These are phyloP conservation scores for Rhodotorula kratochvilovae DNA, from an alignment of 768 basidiomycete species.

Conservation along the genomic window DNA sequence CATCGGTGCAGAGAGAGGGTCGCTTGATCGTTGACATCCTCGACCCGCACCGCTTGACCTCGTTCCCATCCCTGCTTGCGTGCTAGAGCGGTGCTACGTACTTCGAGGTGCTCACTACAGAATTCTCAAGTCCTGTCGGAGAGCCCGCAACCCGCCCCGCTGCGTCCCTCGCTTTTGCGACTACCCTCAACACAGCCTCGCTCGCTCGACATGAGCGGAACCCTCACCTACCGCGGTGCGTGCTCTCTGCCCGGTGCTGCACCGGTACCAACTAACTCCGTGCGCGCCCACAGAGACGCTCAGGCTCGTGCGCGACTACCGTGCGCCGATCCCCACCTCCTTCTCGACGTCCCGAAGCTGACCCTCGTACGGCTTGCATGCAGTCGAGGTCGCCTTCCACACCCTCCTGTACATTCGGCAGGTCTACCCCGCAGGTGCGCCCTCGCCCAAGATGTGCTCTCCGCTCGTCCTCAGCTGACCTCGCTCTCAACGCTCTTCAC, in stretches of 20 bases:
- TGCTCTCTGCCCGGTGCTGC: too few relatives aligned
- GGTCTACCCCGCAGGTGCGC: slow-evolving; percentile 65
- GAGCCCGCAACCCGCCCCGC: too few relatives aligned
- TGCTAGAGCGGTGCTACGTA: too few relatives aligned
- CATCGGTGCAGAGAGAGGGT: too few relatives aligned
- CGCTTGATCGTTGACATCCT: too few relatives aligned
- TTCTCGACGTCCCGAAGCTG: neutral
- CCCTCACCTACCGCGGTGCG: slow-evolving; percentile 20
- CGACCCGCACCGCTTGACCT: neutral
- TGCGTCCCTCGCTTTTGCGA: too few relatives aligned
- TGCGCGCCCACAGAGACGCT: slow-evolving; percentile 34
- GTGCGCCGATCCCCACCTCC: slow-evolving; percentile 19
- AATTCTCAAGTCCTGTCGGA: too few relatives aligned
- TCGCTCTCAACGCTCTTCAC: too few relatives aligned
- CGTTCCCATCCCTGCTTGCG: neutral
- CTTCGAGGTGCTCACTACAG: too few relatives aligned
- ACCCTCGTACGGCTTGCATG: neutral
- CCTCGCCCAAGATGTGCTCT: neutral
- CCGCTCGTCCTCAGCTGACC: neutral
- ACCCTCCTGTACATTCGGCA: slow-evolving; percentile 84
- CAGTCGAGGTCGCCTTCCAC: slow-evolving; percentile 92
- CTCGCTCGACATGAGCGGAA: neutral
- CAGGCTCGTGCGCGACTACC: slow-evolving; percentile 37
- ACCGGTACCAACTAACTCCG: neutral
- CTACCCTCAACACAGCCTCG: neutral